Evolutionary conservation across 345 rosid species (phyloP).

Genomic region (Eucalyptus virginea): DNA sequence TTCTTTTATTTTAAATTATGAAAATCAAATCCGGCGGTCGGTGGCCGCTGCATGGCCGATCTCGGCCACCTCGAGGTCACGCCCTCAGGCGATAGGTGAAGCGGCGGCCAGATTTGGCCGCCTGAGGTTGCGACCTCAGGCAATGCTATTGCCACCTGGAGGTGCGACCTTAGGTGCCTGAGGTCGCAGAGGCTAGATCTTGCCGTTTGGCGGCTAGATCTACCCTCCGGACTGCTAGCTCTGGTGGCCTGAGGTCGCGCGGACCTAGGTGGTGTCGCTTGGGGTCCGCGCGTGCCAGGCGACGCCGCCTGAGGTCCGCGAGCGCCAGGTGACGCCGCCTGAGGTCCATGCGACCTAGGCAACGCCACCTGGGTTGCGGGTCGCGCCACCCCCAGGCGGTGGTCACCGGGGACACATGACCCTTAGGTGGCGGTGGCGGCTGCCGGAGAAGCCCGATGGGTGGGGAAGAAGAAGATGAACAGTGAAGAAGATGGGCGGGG

Average conservation of each 20-base stretch:
- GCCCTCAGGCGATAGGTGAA: no score
- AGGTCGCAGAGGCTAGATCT: fast-evolving
- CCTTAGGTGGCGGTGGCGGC: fast-evolving
- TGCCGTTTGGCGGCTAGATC: fast-evolving
- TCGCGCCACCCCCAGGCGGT: fast-evolving
- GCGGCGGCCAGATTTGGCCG: fast-evolving
- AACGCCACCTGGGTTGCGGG: fast-evolving
- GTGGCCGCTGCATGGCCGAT: no score
- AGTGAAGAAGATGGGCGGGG: no score
- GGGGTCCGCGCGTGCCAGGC: fast-evolving
- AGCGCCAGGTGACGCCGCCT: fast-evolving
- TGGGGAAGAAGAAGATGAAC: no score
- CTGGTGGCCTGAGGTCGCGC: fast-evolving
- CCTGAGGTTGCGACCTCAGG: fast-evolving
- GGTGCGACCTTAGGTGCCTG: fast-evolving
- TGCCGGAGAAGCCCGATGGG: fast-evolving
- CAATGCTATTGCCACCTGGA: fast-evolving
- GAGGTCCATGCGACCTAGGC: no score
- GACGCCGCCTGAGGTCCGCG: fast-evolving
- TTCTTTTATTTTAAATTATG: no score
- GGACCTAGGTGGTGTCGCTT: no score
- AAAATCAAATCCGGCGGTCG: fast-evolving
- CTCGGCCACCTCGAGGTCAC: fast-evolving
- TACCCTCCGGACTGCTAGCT: fast-evolving
- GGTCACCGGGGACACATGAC: fast-evolving